phyloP scores from a whole-genome alignment of 805 yeast species.

The Candida lessepsii region DNA sequence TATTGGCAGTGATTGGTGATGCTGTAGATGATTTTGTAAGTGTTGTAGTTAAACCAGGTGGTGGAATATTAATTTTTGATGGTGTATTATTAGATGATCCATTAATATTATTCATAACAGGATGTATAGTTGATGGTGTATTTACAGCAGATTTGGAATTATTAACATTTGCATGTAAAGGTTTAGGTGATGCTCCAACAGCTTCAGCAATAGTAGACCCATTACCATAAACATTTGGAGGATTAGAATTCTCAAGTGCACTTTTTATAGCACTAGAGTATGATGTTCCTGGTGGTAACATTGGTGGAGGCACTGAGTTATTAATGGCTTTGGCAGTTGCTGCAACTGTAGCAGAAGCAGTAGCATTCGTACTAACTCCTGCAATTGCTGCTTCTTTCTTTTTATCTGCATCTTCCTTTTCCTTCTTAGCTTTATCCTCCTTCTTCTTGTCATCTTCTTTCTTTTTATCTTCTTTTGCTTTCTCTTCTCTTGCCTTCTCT shows the following conservation, averaged over 20 bases:
- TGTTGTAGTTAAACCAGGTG: conserved; percentile 19
- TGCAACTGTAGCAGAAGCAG: conserved; percentile 13
- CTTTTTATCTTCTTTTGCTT: conserved; percentile 14
- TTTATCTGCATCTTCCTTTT: conserved; percentile 11
- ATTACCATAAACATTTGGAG: conserved; percentile 10
- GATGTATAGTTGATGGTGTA: conserved; percentile 10
- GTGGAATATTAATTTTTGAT: conserved; percentile 11
- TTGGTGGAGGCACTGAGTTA: conserved; percentile 3
- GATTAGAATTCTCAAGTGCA: conserved; percentile 8
- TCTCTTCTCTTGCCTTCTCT: conserved; percentile 6
- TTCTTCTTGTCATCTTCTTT: conserved; percentile 11
- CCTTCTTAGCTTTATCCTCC: conserved; percentile 7
- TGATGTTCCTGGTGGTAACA: conserved; percentile 7
- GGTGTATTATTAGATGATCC: conserved; percentile 6
- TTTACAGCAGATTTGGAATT: conserved; percentile 20
- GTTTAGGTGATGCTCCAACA: conserved; percentile 4
- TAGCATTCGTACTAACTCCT: conserved; percentile 11
- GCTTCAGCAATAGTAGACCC: conserved; percentile 17
- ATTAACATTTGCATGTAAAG: neutral
- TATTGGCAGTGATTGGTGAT: conserved; percentile 22
- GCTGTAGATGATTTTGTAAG: conserved; percentile 24
- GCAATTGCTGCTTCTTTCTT: conserved; percentile 7
- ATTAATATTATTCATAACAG: neutral
- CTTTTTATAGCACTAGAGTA: conserved; percentile 14
- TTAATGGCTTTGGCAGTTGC: conserved; percentile 12